Conservation (phyloP, 73 alveolate genomes). For the Paramecium bursaria region DNA sequence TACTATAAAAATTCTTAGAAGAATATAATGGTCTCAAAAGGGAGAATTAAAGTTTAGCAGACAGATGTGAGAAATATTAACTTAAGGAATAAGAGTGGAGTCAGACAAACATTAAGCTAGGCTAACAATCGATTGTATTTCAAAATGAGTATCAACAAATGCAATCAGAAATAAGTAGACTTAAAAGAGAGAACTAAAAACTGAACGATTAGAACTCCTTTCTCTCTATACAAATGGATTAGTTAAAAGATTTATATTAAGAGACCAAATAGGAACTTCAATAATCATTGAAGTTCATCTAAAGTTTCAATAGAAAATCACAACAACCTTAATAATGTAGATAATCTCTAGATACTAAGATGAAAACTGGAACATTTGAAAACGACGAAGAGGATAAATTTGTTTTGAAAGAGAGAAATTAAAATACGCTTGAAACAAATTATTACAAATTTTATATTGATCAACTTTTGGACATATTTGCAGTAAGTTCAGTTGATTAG, state of each 20-base stretch:
- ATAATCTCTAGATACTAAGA: neutral
- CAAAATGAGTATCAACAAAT: neutral
- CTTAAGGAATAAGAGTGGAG: too few relatives aligned
- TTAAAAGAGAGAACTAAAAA: conserved; percentile 42
- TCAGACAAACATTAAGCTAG: too few relatives aligned
- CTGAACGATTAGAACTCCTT: neutral
- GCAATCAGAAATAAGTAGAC: conserved; percentile 3
- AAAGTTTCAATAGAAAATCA: conserved; percentile 6
- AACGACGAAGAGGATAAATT: conserved; percentile 22
- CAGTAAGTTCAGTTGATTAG: conserved; percentile 57
- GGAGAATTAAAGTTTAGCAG: too few relatives aligned
- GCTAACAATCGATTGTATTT: too few relatives aligned
- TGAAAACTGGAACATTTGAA: conserved; percentile 49
- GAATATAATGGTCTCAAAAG: too few relatives aligned
- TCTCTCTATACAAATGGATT: neutral
- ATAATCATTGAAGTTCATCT: conserved; percentile 50
- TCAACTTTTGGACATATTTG: conserved; percentile 55
- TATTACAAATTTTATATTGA: too few relatives aligned
- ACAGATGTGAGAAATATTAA: too few relatives aligned
- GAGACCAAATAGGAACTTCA: conserved; percentile 45
- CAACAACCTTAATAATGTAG: conserved; percentile 38
- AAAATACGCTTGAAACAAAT: too few relatives aligned
- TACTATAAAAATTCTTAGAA: too few relatives aligned
- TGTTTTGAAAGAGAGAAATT: too few relatives aligned
- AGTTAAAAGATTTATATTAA: conserved; percentile 24